These are phyloP conservation scores for Botryotinia globosa DNA, from an alignment of 2,329 filamentous ascomycete genomes.

Conservation along the genomic window DNA sequence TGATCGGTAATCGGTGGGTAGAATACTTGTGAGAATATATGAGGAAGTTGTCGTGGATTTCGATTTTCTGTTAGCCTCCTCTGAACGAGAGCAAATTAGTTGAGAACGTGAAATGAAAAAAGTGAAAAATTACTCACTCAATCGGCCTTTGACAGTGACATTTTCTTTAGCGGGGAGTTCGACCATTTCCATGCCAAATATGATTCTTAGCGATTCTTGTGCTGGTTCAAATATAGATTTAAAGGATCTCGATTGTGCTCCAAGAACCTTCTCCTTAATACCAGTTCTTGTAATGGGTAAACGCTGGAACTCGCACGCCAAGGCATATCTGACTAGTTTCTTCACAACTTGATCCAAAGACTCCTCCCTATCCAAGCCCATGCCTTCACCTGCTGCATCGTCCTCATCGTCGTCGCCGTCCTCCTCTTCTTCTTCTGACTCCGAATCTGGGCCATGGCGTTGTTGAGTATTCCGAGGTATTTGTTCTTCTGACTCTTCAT, in stretches of 20 bases:
- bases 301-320: slow-evolving; percentile 64
- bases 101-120: not conserved
- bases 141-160: slow-evolving; percentile 73
- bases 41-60: slow-evolving; percentile 56
- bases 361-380: slow-evolving; percentile 30
- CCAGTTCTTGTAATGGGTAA: slow-evolving; percentile 59
- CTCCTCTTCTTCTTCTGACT: slow-evolving; percentile 31
- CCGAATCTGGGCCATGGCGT: slow-evolving; percentile 22
- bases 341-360: slow-evolving; percentile 53
- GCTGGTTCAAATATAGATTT: slow-evolving; percentile 73
- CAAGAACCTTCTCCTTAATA: slow-evolving; percentile 54
- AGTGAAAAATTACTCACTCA: slow-evolving; percentile 51
- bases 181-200: slow-evolving; percentile 90
- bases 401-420: slow-evolving; percentile 33
- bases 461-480: slow-evolving; percentile 30
- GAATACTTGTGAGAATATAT: slow-evolving; percentile 73
- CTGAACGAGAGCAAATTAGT: slow-evolving; percentile 11
- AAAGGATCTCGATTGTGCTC: slow-evolving; percentile 63
- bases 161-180: slow-evolving; percentile 82
- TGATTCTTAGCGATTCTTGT: slow-evolving; percentile 64
- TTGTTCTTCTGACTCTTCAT: slow-evolving; percentile 34
- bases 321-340: slow-evolving; percentile 65
- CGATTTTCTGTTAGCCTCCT: slow-evolving; percentile 42
- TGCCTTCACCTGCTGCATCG: slow-evolving; percentile 23
- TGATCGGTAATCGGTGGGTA: slow-evolving; percentile 66